Base-by-base conservation (phyloP, 106 monocot species). In the Dactylorhiza incarnata region DNA sequence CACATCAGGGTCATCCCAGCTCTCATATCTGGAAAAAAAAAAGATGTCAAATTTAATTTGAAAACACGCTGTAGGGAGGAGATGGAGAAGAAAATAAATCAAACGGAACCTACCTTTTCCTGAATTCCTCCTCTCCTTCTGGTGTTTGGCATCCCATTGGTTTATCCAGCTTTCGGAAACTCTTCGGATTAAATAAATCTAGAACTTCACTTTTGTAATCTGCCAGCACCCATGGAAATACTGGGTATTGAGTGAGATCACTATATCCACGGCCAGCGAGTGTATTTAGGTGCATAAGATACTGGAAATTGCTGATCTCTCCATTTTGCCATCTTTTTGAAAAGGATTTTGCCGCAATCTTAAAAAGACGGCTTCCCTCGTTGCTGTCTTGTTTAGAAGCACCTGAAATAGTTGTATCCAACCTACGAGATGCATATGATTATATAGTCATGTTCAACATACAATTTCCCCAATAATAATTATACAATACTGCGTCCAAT, bases 181-280 rank as follows among this genome's bases (percentile, higher is more conserved):
- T 82, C 77, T 79, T 84, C 49, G 99, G 89, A 53, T 86, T 88
- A 48, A 79, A 67, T 43, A 99, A 75, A 85, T 99, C 94, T 67
- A 99, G 66, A 74, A 61, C 72, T 62, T 99, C 92, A 73, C 91
- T 99, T 56, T 99, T 94, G 75, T 99, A 99, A 78, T 99, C 94
- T 47, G 91, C 89, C 75, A 99, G 86, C 65, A 99, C 94, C 99
- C 99, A 99, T 45, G 99, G 99, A 76, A 99, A 99, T n/a, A 99
- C 99, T 71, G 99, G 99, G 77, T 99, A 99, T 49, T 99, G 99
- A 0, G 99, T 99, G 37, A 99, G 94, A 75, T 99, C 99, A 74
- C 91, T 99, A 76, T 99, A 99, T 52, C 99, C 99, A 78, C 99
- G 94, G 46, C 99, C 99, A 58, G 99, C 99, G 74, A 99, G 88